A percentile compares a stretch with the other conserved stretches of the same genome.
Conservation (phyloP, 805 yeast genomes). For the Metschnikowia shivogae region DNA sequence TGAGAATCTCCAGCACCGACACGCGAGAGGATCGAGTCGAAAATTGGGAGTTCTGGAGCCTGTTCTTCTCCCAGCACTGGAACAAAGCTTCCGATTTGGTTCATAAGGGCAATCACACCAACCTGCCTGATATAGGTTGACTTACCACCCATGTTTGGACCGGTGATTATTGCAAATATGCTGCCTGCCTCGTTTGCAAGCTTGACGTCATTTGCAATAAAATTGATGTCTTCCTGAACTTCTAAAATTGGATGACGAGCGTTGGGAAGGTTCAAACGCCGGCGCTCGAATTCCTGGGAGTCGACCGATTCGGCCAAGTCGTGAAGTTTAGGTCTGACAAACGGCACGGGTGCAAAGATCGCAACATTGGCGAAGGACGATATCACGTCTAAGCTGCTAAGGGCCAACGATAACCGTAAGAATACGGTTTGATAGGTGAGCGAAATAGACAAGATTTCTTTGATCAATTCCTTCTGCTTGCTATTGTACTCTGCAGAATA, state of each 20-base stretch:
- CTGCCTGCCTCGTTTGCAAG: conserved; percentile 44
- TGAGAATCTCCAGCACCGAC: conserved; percentile 99
- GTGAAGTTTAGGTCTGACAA: conserved; percentile 68
- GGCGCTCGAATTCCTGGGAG: conserved; percentile 24
- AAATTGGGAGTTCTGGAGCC: conserved; percentile 69
- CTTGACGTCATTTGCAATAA: conserved; percentile 86
- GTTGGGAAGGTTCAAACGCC: conserved; percentile 55
- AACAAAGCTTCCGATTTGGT: conserved; percentile 85
- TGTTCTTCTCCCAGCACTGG: conserved; percentile 54
- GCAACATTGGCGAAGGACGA: conserved; percentile 81
- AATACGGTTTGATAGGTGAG: conserved; percentile 78
- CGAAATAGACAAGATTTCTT: conserved; percentile 77
- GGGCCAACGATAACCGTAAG: conserved; percentile 55
- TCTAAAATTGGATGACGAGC: conserved; percentile 96
- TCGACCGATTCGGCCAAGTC: conserved; percentile 37
- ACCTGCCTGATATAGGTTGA: conserved; percentile 88
- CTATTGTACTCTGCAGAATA: conserved; percentile 63
- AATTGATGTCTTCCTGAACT: conserved; percentile 83
- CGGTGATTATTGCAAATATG: conserved; percentile 83
- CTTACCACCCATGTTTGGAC: conserved; percentile 98
- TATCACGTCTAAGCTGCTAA: conserved; percentile 80
- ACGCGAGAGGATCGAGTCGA: conserved; percentile 89
- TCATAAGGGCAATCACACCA: conserved; percentile 82
- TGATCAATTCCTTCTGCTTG: conserved; percentile 74
- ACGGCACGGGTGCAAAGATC: conserved; percentile 73